phyloP scores from a whole-genome alignment of 192 early-diverging fungal genomes.

The Obelidium mucronatum region DNA sequence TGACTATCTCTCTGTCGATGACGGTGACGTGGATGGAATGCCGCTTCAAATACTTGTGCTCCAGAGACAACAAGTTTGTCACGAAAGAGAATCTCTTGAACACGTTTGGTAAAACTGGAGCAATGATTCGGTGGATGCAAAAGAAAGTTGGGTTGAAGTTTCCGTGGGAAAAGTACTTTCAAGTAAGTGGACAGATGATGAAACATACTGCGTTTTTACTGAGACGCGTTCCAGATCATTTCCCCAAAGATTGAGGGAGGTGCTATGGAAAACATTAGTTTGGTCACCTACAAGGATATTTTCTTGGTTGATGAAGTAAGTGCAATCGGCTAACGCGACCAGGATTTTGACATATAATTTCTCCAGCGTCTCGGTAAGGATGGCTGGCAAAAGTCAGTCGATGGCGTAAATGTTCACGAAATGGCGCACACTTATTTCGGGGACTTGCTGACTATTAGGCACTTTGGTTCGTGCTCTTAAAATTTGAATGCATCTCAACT shows the following conservation, averaged over 20 bases:
- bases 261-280: constrained; percentile 66
- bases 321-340: too few species aligned
- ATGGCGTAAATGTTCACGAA: constrained; percentile 60
- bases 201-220: neutral
- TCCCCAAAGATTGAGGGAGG: constrained; percentile 45
- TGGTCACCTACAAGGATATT: constrained; percentile 56
- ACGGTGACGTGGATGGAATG: constrained; percentile 50
- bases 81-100: constrained; percentile 48
- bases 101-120: constrained; percentile 53
- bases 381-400: constrained; percentile 33
- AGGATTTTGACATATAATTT: too few species aligned
- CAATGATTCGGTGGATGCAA: constrained; percentile 59
- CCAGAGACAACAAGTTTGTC: constrained; percentile 17
- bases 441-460: constrained; percentile 60
- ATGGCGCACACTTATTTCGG: constrained; percentile 67
- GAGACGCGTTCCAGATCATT: constrained; percentile 19
- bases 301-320: constrained; percentile 51
- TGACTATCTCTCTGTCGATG: constrained; percentile 51
- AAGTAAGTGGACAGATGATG: constrained; percentile 38
- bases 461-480: too few species aligned
- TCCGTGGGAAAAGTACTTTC: constrained; percentile 65
- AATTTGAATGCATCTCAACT: too few species aligned
- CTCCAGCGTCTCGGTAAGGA: constrained; percentile 35
- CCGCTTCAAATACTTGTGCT: constrained; percentile 27
- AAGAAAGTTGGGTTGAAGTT: constrained; percentile 53